Base-by-base conservation (phyloP, 306 rosid species). In the Cucurbita pepo region DNA sequence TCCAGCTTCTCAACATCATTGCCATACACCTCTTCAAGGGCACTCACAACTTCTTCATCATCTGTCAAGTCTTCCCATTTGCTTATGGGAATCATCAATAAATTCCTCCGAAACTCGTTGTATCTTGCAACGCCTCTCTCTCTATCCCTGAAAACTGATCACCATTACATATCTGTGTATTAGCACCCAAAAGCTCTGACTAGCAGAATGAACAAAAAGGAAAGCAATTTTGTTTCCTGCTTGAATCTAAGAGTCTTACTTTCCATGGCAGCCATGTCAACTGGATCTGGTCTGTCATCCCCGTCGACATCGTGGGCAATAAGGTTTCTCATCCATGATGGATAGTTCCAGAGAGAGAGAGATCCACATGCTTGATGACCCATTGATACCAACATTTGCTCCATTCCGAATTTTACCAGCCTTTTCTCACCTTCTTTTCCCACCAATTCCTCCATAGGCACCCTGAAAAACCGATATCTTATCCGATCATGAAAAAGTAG, bases 311-410 rank as follows among this genome's bases (percentile, higher is more conserved):
- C 89, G 36, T 88, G 95, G 48, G 92, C 86, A 65, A 84, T 59
- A 66, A 90, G 89, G 69, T 78, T 81, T 73, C 95, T 86, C 76
- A 90, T 75, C 90, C 95, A 90, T 67, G 85, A 60, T 21, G 96
- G 94, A 50, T 85, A 86, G 82, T 88, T 88, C 94, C 91, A 88
- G 11, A 90, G 73, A 30, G 82, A 22, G 54, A 86, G 44, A 58
- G 85, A 90, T 63, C 96, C 94, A 79, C 88, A 71, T 56, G 87
- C 72, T 70, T 90, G 96, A 82, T 86, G 91, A 56, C 90, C 96
- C 91, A 88, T 83, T 66, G 94, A 83, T 22, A 86, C 84, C 64
- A 88, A 61, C 88, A 85, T 79, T 44, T 83, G 81, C 73, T 86
- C 87, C 81, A 86, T 76, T 77, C 91, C 96, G 41, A 88, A 82